Conservation (phyloP, 495 filamentous ascomycete genomes). For the Cercophora scortea region DNA sequence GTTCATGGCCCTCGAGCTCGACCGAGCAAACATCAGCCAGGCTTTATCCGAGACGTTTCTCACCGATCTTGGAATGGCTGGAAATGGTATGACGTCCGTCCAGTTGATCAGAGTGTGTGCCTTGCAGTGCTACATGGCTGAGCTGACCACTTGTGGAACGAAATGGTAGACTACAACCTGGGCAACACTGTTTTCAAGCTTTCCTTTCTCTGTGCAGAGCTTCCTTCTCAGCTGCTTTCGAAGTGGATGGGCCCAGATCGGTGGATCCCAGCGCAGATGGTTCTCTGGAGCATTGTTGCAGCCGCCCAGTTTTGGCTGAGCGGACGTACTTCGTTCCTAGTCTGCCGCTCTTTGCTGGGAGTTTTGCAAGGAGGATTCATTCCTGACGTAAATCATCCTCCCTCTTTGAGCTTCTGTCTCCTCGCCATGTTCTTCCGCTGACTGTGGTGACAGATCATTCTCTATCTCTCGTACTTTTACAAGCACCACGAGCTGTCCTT, state of each 20-base stretch:
- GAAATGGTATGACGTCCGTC: conserved; percentile 19
- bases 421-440: not conserved
- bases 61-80: conserved; percentile 23
- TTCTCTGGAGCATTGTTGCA: conserved; percentile 69
- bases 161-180: conserved; percentile 55
- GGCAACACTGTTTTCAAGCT: conserved; percentile 68
- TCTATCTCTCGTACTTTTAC: conserved; percentile 69
- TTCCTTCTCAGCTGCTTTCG: conserved; percentile 67
- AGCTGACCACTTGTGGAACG: conserved; percentile 4
- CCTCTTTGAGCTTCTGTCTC: not conserved
- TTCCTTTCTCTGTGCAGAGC: conserved; percentile 60
- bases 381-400: conserved; percentile 25
- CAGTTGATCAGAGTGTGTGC: not conserved
- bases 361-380: conserved; percentile 71
- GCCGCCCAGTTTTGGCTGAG: conserved; percentile 57
- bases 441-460: conserved; percentile 18
- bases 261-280: conserved; percentile 81
- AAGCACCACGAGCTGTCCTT: conserved; percentile 54
- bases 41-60: conserved; percentile 34
- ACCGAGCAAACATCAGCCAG: conserved; percentile 56
- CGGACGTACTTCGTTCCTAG: conserved; percentile 54
- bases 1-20: conserved; percentile 77
- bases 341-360: conserved; percentile 58
- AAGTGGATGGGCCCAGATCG: conserved; percentile 76
- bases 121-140: not conserved